Conservation (phyloP, 2,329 filamentous ascomycete genomes). For the Fragosphaeria purpurea region DNA sequence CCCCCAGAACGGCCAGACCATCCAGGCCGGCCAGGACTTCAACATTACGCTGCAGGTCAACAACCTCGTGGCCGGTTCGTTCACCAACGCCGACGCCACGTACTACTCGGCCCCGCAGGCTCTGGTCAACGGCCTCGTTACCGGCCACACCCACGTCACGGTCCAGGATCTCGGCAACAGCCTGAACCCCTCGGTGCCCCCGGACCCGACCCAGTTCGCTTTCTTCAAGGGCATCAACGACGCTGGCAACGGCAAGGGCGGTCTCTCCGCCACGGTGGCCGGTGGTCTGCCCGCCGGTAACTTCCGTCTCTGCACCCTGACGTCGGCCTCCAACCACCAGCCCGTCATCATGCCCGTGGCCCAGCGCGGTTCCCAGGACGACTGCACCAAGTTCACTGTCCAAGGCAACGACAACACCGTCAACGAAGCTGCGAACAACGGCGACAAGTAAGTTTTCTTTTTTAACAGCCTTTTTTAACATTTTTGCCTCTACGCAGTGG, state of each 20-base stretch:
- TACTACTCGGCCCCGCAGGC: slow-evolving; percentile 52
- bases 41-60: slow-evolving; percentile 39
- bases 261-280: slow-evolving; percentile 24
- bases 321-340: slow-evolving; percentile 31
- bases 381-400: slow-evolving; percentile 33
- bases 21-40: slow-evolving; percentile 40
- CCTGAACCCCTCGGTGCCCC: slow-evolving; percentile 37
- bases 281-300: slow-evolving; percentile 30
- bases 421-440: slow-evolving; percentile 20
- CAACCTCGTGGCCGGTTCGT: slow-evolving; percentile 45
- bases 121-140: slow-evolving; percentile 37
- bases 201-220: slow-evolving; percentile 37
- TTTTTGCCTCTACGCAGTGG: too few relatives aligned
- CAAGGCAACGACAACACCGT: slow-evolving; percentile 16
- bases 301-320: slow-evolving; percentile 34
- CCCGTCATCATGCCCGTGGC: slow-evolving; percentile 34
- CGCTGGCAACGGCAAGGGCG: slow-evolving; percentile 27
- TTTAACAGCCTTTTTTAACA: too few relatives aligned
- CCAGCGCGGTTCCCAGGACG: slow-evolving; percentile 35
- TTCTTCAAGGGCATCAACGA: slow-evolving; percentile 35
- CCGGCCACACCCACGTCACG: slow-evolving; percentile 51
- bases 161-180: slow-evolving; percentile 43
- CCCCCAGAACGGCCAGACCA: slow-evolving; percentile 38
- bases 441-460: slow-evolving; percentile 11
- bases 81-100: slow-evolving; percentile 49